Percentiles rank a stretch among this genome's conserved stretches.
These are phyloP conservation scores for Fusarium graminum DNA, from an alignment of 2,329 filamentous ascomycete species.

Conservation along the genomic window DNA sequence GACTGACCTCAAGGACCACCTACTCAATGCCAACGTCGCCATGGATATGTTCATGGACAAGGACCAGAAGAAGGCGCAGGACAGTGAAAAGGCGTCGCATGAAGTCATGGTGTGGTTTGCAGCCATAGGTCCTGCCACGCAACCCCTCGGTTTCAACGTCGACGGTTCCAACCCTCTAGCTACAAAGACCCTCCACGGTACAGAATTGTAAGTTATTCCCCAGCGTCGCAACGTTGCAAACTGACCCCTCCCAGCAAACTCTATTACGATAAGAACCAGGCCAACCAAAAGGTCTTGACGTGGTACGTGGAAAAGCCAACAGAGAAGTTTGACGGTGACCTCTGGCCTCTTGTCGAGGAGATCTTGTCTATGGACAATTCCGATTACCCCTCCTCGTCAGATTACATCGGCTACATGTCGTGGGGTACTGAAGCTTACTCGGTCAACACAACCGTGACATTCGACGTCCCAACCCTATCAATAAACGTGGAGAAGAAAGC, in stretches of 20 bases:
- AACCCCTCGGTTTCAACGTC: slow-evolving; percentile 60
- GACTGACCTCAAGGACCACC: slow-evolving; percentile 51
- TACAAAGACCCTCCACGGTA: slow-evolving; percentile 57
- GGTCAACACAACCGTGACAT: slow-evolving; percentile 60
- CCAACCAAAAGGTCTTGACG: slow-evolving; percentile 62
- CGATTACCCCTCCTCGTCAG: slow-evolving; percentile 55
- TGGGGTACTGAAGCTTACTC: slow-evolving; percentile 66
- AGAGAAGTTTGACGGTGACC: slow-evolving; percentile 61
- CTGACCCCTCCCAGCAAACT: slow-evolving; percentile 51
- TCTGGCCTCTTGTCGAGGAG: slow-evolving; percentile 60
- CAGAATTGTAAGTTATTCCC: slow-evolving; percentile 56
- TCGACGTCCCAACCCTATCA: slow-evolving; percentile 57
- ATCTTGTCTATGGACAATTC: slow-evolving; percentile 53
- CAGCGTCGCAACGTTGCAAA: background rate
- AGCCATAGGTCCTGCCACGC: slow-evolving; percentile 59
- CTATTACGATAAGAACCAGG: slow-evolving; percentile 57
- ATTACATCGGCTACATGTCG: slow-evolving; percentile 65
- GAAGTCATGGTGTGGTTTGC: slow-evolving; percentile 72
- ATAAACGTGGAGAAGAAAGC: slow-evolving; percentile 52
- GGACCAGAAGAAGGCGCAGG: slow-evolving; percentile 56
- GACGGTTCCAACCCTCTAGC: slow-evolving; percentile 48
- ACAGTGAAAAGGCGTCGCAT: slow-evolving; percentile 59
- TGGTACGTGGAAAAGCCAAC: slow-evolving; percentile 59
- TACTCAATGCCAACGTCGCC: slow-evolving; percentile 67
- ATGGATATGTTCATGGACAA: slow-evolving; percentile 70